A percentile compares a stretch with the other conserved stretches of the same genome.
phyloP scores from a whole-genome alignment of 805 yeast species.

The Jamesozyma rosinii region DNA sequence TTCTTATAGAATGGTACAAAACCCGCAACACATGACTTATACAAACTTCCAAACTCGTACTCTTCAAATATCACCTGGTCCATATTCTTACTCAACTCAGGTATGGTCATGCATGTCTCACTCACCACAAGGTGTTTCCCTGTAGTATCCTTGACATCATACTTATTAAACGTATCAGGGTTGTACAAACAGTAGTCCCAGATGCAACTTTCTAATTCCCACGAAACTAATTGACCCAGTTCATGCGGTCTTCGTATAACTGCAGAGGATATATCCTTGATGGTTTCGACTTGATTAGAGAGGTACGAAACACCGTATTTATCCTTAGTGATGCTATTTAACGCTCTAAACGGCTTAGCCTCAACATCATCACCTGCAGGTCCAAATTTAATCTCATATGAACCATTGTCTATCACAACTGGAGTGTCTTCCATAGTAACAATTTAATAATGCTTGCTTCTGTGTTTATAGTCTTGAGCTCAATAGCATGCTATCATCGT shows the following conservation, averaged over 20 bases:
- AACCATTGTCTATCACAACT: slow-evolving; percentile 81
- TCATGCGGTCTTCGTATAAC: slow-evolving; percentile 75
- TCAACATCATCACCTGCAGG: slow-evolving; percentile 29
- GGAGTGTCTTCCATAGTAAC: slow-evolving; percentile 23
- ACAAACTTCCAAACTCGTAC: slow-evolving; percentile 66
- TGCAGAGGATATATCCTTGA: slow-evolving; percentile 68
- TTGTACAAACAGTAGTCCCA: slow-evolving; percentile 74
- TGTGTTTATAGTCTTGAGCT: not conserved
- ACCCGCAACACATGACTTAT: slow-evolving; percentile 53
- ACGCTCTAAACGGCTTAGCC: slow-evolving; percentile 41
- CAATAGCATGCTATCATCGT: too few relatives aligned
- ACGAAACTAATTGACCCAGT: slow-evolving; percentile 77
- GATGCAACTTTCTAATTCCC: slow-evolving; percentile 81
- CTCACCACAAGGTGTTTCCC: slow-evolving; percentile 59
- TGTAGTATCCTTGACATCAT: slow-evolving; percentile 38
- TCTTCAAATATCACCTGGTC: slow-evolving; percentile 94
- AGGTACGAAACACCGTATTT: slow-evolving; percentile 64
- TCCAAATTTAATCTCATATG: slow-evolving; percentile 70
- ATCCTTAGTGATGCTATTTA: slow-evolving; percentile 66
- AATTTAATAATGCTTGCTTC: not conserved
- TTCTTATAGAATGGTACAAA: slow-evolving; percentile 53
- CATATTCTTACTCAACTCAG: slow-evolving; percentile 70
- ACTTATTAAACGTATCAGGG: slow-evolving; percentile 35
- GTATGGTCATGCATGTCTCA: slow-evolving; percentile 75
- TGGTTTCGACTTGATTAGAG: slow-evolving; percentile 56